Base-by-base conservation (phyloP, 176 grass and related monocot species). In the Alloteropsis semialata region DNA sequence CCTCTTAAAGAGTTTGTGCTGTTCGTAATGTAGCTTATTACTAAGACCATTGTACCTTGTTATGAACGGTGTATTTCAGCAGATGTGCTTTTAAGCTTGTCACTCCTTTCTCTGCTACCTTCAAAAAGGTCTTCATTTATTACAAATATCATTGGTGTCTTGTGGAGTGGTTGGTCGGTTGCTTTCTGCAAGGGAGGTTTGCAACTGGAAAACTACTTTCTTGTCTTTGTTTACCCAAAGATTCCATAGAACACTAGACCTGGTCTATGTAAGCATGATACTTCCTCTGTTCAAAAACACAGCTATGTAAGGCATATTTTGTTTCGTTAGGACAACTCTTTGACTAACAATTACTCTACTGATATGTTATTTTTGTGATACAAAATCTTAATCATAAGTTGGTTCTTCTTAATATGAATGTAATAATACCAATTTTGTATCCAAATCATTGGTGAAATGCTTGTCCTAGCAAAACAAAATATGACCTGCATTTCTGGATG, bases 21-120 rank as follows among this genome's bases (percentile, higher is more conserved):
- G 69, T 61, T 87, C 16, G 25, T 60, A 53, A 67, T 90, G 79
- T 90, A 86, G 68, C 58, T 87, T 82, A 83, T 68, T 79, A 79
- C 79, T 19, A 67, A 86, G 32, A 50, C 25, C 83, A 67, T 78
- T 87, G 80, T 90, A 87, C 25, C 39, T 77, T 9, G 33, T 79
- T 67, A 59, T 63, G 65, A 64, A 78, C 32, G 30, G 69, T 79
- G 87, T 83, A 71, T 82, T 83, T 54, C 50, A 68, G 57, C 51
- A 22, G 24, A 82, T 80, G 60, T 39, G 73, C 42, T 72, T 85
- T 77, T 38, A 34, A 60, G 60, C 61, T 51, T 86, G 74, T 65
- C 8, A 50, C 56, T 78, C 73, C 66, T 77, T 29, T 77, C 19
- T 49, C 53, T 50, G 41, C 33, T 57, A 54, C 32, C 0, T 81